phyloP scores from a whole-genome alignment of 2,329 filamentous ascomycete genomes.

The Blumeria graminis region DNA sequence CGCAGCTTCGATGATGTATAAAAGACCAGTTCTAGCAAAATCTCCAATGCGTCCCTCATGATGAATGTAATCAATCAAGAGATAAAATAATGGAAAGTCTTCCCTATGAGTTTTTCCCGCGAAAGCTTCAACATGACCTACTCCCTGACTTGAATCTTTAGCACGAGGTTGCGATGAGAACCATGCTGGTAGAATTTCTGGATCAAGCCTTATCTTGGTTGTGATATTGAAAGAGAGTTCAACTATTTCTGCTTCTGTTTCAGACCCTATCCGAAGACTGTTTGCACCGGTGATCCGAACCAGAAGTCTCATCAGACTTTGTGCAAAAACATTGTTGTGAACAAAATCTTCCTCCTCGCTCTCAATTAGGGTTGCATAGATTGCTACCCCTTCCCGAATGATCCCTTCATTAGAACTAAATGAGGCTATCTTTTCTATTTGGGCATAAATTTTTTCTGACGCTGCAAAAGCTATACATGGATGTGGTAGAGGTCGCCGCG shows the following conservation, averaged over 20 bases:
- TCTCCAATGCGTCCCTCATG: slow-evolving; percentile 86
- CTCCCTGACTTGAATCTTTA: slow-evolving; percentile 13
- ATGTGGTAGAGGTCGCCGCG: slow-evolving; percentile 66
- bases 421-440: slow-evolving; percentile 70
- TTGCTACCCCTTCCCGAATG: slow-evolving; percentile 58
- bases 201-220: slow-evolving; percentile 80
- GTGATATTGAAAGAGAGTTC: slow-evolving; percentile 90
- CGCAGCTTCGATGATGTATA: slow-evolving; percentile 90
- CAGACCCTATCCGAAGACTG: slow-evolving; percentile 46
- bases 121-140: slow-evolving; percentile 39
- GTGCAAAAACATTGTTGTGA: slow-evolving; percentile 64
- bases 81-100: slow-evolving; percentile 88
- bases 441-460: slow-evolving; percentile 68
- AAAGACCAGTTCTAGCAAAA: slow-evolving; percentile 76
- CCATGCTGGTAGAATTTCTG: slow-evolving; percentile 72
- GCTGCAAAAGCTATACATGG: slow-evolving; percentile 76
- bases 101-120: slow-evolving; percentile 68
- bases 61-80: slow-evolving; percentile 90
- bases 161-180: slow-evolving; percentile 39
- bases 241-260: slow-evolving; percentile 72
- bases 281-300: slow-evolving; percentile 54
- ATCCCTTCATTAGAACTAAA: slow-evolving; percentile 67
- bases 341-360: slow-evolving; percentile 92
- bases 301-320: slow-evolving; percentile 67
- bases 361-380: slow-evolving; percentile 84